These are phyloP conservation scores for Fusarium pseudoanthophilum DNA, from an alignment of 2,329 filamentous ascomycete genomes.

Conservation along the genomic window DNA sequence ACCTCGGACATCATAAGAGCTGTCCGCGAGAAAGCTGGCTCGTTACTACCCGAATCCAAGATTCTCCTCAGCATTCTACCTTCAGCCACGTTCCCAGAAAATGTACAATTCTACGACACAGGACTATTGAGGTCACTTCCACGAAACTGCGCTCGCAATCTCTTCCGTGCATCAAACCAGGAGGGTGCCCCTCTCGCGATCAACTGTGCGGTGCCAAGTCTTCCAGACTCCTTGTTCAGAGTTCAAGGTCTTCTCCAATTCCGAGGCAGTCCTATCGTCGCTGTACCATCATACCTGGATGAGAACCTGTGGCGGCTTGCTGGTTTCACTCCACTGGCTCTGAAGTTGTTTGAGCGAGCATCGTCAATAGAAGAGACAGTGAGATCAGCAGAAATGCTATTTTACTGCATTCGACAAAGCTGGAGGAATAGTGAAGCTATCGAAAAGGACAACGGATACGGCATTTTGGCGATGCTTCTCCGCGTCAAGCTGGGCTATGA, in stretches of 20 bases:
- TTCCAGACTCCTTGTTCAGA: slow-evolving; percentile 88
- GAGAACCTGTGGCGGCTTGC: slow-evolving; percentile 92
- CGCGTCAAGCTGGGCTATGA: slow-evolving; percentile 80
- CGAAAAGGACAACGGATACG: slow-evolving; percentile 95
- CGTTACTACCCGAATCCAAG: slow-evolving; percentile 81
- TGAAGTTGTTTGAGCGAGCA: slow-evolving; percentile 86
- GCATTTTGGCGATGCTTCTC: slow-evolving; percentile 84
- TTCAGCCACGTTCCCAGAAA: slow-evolving; percentile 80
- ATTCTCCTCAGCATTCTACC: slow-evolving; percentile 87
- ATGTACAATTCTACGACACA: slow-evolving; percentile 81
- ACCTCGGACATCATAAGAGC: slow-evolving; percentile 91
- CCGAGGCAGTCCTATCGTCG: slow-evolving; percentile 83
- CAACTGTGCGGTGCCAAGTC: slow-evolving; percentile 86
- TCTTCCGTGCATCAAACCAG: slow-evolving; percentile 52
- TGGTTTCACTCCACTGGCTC: slow-evolving; percentile 86
- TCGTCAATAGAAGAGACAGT: slow-evolving; percentile 75
- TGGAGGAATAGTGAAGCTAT: slow-evolving; percentile 99
- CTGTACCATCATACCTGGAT: slow-evolving; percentile 85
- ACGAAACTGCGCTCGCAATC: slow-evolving; percentile 73
- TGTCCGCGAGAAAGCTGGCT: slow-evolving; percentile 85
- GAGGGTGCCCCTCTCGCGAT: slow-evolving; percentile 81
- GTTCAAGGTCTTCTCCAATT: slow-evolving; percentile 84
- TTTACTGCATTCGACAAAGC: slow-evolving; percentile 86
- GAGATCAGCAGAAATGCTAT: slow-evolving; percentile 83
- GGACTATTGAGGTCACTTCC: slow-evolving; percentile 82